Percentiles rank a stretch among this genome's conserved stretches.
Evolutionary conservation across 1,284 basidiomycete species (phyloP).

Genomic region (Amylostereum chailletii): DNA sequence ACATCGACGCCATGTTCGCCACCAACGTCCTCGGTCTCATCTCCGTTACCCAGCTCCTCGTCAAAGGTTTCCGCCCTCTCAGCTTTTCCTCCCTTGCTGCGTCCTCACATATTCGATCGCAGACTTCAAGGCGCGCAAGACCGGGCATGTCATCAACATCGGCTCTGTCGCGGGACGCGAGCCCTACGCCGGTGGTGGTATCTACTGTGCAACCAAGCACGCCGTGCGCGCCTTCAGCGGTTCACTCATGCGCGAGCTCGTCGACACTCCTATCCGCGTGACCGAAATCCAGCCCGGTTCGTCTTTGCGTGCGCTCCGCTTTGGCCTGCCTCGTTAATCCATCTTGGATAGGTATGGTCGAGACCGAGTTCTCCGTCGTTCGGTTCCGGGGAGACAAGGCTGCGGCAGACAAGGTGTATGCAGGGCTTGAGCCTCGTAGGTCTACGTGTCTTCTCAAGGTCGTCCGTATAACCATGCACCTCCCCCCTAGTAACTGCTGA

Average conservation of each 20-base stretch:
- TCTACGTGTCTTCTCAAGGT: constrained; percentile 7
- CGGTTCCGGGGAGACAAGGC: constrained; percentile 79
- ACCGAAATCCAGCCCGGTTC: constrained; percentile 86
- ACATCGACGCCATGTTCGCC: constrained; percentile 83
- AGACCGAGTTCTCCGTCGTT: constrained; percentile 87
- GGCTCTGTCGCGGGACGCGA: constrained; percentile 92
- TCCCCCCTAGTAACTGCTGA: constrained; percentile 54
- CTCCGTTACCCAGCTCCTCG: constrained; percentile 69
- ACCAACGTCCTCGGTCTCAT: constrained; percentile 93
- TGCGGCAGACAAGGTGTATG: constrained; percentile 84
- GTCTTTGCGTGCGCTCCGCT: constrained; percentile 10
- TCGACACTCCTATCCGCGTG: constrained; percentile 87
- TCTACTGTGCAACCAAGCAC: constrained; percentile 80
- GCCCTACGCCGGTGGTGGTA: constrained; percentile 81
- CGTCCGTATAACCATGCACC: not conserved
- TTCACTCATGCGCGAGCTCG: constrained; percentile 77
- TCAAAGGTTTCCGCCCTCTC: constrained; percentile 43
- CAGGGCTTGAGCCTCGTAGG: constrained; percentile 74
- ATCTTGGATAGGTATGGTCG: constrained; percentile 66
- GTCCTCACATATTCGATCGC: constrained; percentile 3
- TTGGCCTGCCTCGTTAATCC: not conserved
- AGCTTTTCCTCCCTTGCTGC: not conserved
- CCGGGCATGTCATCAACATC: constrained; percentile 93
- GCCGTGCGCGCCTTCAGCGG: constrained; percentile 88
- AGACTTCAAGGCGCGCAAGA: constrained; percentile 86